Evolutionary conservation across 305 asterid species (phyloP).

Genomic region (Fraxinus dipetala): DNA sequence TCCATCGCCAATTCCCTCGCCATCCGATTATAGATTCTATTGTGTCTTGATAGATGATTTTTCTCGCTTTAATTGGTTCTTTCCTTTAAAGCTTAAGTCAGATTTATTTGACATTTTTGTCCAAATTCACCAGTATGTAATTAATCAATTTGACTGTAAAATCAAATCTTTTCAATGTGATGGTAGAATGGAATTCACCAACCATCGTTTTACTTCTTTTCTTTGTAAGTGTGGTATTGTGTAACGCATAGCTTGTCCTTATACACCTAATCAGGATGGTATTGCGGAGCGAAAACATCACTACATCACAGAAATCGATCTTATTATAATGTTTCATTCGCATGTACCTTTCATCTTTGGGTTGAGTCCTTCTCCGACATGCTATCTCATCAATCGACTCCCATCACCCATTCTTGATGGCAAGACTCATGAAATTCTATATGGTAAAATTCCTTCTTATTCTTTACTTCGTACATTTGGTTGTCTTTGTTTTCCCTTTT

Average conservation of each 20-base stretch:
- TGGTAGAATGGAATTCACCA: neutral
- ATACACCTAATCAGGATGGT: too few species aligned
- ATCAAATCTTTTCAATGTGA: neutral
- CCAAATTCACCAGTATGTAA: neutral
- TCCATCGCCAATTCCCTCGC: neutral
- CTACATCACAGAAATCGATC: too few species aligned
- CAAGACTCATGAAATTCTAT: too few species aligned
- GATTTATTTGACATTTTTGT: neutral
- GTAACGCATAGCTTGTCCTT: too few species aligned
- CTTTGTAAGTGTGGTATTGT: neutral
- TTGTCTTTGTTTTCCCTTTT: too few species aligned
- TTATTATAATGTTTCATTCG: too few species aligned
- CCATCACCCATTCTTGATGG: too few species aligned
- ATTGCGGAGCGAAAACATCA: too few species aligned
- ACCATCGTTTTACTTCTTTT: neutral
- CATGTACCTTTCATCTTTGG: too few species aligned
- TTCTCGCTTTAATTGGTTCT: neutral
- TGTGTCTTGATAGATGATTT: neutral
- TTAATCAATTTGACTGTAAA: neutral
- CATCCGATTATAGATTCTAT: neutral
- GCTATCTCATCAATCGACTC: neutral
- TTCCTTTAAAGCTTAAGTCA: neutral
- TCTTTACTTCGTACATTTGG: too few species aligned
- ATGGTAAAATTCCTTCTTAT: too few species aligned
- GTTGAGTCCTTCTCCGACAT: neutral